A percentile compares a stretch with the other conserved stretches of the same genome.
Evolutionary conservation across 2,329 filamentous ascomycete species (phyloP).

Genomic region (Aspergillus versicolor): DNA sequence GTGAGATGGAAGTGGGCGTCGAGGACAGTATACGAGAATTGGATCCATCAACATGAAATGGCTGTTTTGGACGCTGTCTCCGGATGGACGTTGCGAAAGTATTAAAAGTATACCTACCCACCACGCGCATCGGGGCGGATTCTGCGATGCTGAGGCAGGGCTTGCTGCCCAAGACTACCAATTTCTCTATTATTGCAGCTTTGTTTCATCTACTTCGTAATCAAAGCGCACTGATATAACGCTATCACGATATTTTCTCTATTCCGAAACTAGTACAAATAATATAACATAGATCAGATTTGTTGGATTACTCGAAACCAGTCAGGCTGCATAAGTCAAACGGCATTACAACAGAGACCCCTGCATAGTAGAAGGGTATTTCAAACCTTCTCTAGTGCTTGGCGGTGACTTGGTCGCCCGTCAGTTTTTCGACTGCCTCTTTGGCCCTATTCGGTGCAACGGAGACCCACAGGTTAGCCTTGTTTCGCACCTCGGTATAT

Average conservation of each 20-base stretch:
- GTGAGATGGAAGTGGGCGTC: too few relatives aligned
- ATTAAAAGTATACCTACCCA: too few relatives aligned
- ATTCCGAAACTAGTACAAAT: not conserved
- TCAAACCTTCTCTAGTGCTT: constrained; percentile 59
- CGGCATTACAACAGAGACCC: not conserved
- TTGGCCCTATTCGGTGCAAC: constrained; percentile 54
- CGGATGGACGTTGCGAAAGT: too few relatives aligned
- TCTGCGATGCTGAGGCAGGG: too few relatives aligned
- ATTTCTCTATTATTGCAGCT: too few relatives aligned
- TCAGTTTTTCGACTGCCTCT: constrained; percentile 64
- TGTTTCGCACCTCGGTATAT: constrained; percentile 23
- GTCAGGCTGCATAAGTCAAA: not conserved
- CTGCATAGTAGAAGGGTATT: constrained; percentile 36
- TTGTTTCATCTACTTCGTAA: not conserved
- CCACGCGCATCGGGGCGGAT: too few relatives aligned
- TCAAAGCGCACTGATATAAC: not conserved
- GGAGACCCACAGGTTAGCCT: constrained; percentile 32
- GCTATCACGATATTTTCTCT: constrained; percentile 5
- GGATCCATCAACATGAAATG: too few relatives aligned
- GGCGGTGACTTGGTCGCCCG: constrained; percentile 62
- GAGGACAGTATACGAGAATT: too few relatives aligned
- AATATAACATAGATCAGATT: constrained; percentile 1
- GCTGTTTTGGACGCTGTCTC: too few relatives aligned
- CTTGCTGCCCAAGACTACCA: too few relatives aligned
- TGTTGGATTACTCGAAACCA: constrained; percentile 1